A percentile compares a stretch with the other conserved stretches of the same genome.
These are phyloP conservation scores for Coccomyxa subellipsoidea DNA, from an alignment of 163 green algal species.

Conservation along the genomic window DNA sequence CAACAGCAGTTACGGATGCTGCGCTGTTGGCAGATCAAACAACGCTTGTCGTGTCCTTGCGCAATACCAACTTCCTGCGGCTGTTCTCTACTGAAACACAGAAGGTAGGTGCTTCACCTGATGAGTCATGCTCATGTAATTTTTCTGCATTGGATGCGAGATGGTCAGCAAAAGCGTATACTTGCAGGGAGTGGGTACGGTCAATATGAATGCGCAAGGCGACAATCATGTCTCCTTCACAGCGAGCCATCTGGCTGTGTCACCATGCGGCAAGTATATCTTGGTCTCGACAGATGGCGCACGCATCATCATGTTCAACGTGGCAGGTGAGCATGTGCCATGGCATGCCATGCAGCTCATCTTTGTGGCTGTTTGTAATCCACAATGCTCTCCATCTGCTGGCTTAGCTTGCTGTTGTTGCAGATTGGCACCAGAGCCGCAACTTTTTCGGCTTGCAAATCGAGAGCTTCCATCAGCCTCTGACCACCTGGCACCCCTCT, in stretches of 20 bases:
- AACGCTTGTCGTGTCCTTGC: slow-evolving; percentile 39
- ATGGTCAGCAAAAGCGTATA: neutral
- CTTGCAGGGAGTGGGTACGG: slow-evolving; percentile 18
- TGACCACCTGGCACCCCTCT: slow-evolving; percentile 40
- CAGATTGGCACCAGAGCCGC: slow-evolving; percentile 32
- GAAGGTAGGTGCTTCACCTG: neutral
- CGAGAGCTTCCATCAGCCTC: slow-evolving; percentile 55
- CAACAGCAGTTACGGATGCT: slow-evolving; percentile 35
- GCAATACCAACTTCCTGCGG: slow-evolving; percentile 50
- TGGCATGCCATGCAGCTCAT: neutral
- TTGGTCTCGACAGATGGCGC: slow-evolving; percentile 57
- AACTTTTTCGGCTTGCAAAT: slow-evolving; percentile 45
- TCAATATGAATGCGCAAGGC: slow-evolving; percentile 46
- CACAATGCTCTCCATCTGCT: neutral
- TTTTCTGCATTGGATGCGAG: neutral
- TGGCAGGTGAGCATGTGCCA: slow-evolving; percentile 24
- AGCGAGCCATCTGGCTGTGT: slow-evolving; percentile 46
- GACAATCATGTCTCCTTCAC: slow-evolving; percentile 68
- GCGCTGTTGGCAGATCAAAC: slow-evolving; percentile 26
- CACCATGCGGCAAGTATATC: slow-evolving; percentile 34
- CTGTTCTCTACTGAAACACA: slow-evolving; percentile 8
- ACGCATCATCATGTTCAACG: slow-evolving; percentile 52
- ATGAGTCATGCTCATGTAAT: neutral
- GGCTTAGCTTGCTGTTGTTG: neutral
- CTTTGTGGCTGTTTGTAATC: neutral